Percentiles rank a stretch among this genome's conserved stretches.
Evolutionary conservation across 2,329 filamentous ascomycete genomes (phyloP).

Genomic region (Curvularia sp.): DNA sequence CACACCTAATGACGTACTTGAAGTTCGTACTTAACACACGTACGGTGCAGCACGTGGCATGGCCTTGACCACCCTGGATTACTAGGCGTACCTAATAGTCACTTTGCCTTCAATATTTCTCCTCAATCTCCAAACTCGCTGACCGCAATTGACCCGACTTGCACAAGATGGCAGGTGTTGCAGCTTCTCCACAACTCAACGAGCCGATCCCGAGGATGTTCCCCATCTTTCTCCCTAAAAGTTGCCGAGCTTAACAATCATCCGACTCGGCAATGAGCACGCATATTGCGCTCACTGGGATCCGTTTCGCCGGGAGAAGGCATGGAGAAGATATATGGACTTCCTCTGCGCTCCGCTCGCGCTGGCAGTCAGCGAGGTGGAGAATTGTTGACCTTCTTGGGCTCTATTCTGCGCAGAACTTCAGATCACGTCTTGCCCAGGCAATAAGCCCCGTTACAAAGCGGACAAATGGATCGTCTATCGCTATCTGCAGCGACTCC

Average conservation of each 20-base stretch:
- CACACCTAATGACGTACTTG: conserved; percentile 12
- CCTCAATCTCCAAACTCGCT: background rate
- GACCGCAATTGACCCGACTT: background rate
- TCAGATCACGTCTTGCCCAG: conserved; percentile 44
- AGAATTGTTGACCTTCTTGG: conserved; percentile 31
- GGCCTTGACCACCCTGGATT: background rate
- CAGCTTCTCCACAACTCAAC: conserved; percentile 11
- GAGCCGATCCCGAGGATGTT: conserved; percentile 34
- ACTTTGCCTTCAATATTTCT: background rate
- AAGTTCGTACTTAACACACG: background rate
- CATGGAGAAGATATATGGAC: conserved; percentile 28
- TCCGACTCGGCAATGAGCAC: conserved; percentile 23
- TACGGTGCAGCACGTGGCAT: conserved; percentile 8
- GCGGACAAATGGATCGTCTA: conserved; percentile 48
- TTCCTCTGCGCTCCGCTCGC: conserved; percentile 8
- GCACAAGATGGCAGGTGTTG: background rate
- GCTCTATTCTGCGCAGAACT: conserved; percentile 50
- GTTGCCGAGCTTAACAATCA: conserved; percentile 41
- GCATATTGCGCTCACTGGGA: conserved; percentile 10
- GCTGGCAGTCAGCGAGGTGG: conserved; percentile 15
- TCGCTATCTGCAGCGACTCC: conserved; percentile 36
- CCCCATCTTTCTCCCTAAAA: conserved; percentile 22
- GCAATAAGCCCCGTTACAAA: conserved; percentile 39
- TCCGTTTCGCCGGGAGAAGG: conserved; percentile 28
- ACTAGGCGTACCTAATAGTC: background rate